Evolutionary conservation across 1,284 basidiomycete species (phyloP).

Genomic region (Ganoderma lingzhi): DNA sequence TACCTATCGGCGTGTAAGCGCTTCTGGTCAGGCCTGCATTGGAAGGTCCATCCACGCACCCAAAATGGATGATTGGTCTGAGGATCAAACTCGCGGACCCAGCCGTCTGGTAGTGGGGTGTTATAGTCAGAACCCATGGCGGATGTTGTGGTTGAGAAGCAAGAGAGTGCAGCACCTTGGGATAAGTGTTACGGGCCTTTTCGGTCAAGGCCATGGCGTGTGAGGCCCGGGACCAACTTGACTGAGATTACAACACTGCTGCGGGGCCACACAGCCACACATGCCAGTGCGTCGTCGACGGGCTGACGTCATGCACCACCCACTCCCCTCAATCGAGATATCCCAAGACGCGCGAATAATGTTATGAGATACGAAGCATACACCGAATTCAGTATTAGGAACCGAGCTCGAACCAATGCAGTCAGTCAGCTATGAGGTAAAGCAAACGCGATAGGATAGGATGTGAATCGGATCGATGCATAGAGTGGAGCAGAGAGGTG

Average conservation of each 20-base stretch:
- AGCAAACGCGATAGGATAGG: not conserved
- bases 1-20: constrained; percentile 50
- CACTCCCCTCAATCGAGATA: not conserved
- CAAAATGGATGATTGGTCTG: constrained; percentile 54
- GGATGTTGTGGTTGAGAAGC: constrained; percentile 14
- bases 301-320: not conserved
- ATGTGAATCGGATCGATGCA: not conserved
- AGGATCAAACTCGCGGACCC: constrained; percentile 63
- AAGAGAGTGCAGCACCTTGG: not conserved
- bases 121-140: constrained; percentile 35
- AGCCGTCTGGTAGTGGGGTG: constrained; percentile 61
- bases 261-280: constrained; percentile 4
- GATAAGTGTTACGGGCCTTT: not conserved
- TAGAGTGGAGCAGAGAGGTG: not conserved
- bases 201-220: not conserved
- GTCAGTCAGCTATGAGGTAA: not conserved
- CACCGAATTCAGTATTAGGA: not conserved
- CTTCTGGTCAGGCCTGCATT: constrained; percentile 9
- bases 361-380: not conserved
- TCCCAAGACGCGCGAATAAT: not conserved
- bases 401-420: not conserved
- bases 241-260: not conserved
- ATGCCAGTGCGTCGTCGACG: not conserved
- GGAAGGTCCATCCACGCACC: constrained; percentile 38
- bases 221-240: no score